A percentile compares a stretch with the other conserved stretches of the same genome.
phyloP scores from a whole-genome alignment of 306 rosid genomes.

The Begonia peltatifolia region DNA sequence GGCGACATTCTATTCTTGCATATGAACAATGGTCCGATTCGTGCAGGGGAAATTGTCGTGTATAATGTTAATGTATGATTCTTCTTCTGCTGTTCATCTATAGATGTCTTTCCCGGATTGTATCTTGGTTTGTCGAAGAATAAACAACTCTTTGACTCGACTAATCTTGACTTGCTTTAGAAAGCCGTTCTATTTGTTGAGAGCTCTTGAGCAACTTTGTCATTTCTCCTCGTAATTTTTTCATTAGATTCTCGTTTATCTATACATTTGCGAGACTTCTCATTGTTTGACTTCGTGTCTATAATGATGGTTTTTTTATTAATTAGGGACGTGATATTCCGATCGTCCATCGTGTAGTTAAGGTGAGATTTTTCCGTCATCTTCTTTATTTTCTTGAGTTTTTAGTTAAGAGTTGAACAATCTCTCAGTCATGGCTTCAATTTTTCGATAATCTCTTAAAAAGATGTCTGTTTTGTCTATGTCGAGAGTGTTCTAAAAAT shows the following conservation, averaged over 20 bases:
- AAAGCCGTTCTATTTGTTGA: background rate
- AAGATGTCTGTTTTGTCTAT: too few species aligned
- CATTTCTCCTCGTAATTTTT: background rate
- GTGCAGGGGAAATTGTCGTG: conserved; percentile 69
- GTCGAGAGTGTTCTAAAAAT: too few species aligned
- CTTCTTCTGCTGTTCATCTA: background rate
- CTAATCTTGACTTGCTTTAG: background rate
- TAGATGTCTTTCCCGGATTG: background rate
- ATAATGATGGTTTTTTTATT: conserved; percentile 16
- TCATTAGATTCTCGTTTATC: background rate
- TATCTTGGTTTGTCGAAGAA: background rate
- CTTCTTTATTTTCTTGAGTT: background rate
- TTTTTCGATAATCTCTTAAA: background rate
- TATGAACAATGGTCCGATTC: conserved; percentile 50
- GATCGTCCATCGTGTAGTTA: conserved; percentile 66
- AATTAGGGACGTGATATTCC: conserved; percentile 62
- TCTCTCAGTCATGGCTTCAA: background rate
- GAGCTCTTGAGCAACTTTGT: background rate
- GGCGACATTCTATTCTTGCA: conserved; percentile 64
- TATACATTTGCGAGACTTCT: too few species aligned
- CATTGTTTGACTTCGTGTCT: background rate
- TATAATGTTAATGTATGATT: conserved; percentile 36
- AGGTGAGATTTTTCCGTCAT: conserved; percentile 23
- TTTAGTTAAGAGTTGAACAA: background rate
- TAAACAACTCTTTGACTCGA: background rate